These are phyloP conservation scores for Candida neerlandica DNA, from an alignment of 1,139 yeast genomes.

Conservation along the genomic window DNA sequence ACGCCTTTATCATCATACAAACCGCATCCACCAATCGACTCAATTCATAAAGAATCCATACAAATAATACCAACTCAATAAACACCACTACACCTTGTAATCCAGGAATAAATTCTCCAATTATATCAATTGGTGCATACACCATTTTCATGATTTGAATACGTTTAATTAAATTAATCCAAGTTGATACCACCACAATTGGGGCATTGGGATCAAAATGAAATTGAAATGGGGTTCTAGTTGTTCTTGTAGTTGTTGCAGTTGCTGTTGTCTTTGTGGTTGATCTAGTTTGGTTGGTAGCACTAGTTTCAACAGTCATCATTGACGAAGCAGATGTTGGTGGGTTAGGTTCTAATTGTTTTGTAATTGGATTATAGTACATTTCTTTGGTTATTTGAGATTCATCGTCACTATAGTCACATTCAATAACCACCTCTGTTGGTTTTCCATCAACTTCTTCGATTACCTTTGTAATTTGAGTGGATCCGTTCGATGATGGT, in stretches of 20 bases:
- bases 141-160: constrained; percentile 40
- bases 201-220: constrained; percentile 18
- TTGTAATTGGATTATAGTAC: constrained; percentile 36
- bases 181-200: constrained; percentile 28
- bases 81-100: constrained; percentile 44
- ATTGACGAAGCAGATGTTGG: constrained; percentile 33
- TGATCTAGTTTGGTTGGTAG: too few relatives aligned
- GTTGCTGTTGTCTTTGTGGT: background rate
- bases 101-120: constrained; percentile 41
- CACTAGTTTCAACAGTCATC: constrained; percentile 7
- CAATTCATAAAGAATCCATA: constrained; percentile 48
- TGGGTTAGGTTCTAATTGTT: constrained; percentile 36
- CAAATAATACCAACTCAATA: constrained; percentile 40
- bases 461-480: background rate
- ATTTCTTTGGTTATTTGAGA: constrained; percentile 29
- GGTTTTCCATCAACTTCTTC: constrained; percentile 12
- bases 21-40: constrained; percentile 47
- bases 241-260: background rate
- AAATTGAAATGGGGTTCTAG: background rate
- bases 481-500: background rate
- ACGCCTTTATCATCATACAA: constrained; percentile 50
- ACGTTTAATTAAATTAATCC: constrained; percentile 38
- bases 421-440: constrained; percentile 35
- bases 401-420: constrained; percentile 33
- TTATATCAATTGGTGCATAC: constrained; percentile 47